A percentile compares a stretch with the other conserved stretches of the same genome.
phyloP scores from a whole-genome alignment of 2,329 filamentous ascomycete species.

The Claviceps africana region DNA sequence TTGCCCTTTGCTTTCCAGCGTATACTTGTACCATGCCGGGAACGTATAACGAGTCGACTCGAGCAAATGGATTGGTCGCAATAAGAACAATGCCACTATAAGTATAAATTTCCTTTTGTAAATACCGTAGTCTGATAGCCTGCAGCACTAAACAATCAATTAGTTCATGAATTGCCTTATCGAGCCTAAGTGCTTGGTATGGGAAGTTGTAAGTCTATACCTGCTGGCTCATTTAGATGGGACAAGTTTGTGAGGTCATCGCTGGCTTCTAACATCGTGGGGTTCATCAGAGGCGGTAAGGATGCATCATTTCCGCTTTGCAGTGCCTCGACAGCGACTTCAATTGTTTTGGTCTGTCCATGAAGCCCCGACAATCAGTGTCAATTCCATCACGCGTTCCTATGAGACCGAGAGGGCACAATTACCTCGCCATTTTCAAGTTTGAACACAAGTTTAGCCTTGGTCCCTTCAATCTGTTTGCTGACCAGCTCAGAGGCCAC shows the following conservation, averaged over 20 bases:
- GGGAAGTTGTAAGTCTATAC: constrained; percentile 31
- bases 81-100: constrained; percentile 98
- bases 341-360: constrained; percentile 59
- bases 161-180: not conserved
- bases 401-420: constrained; percentile 5
- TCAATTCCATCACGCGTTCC: not conserved
- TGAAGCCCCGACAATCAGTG: not conserved
- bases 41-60: constrained; percentile 95
- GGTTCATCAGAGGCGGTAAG: constrained; percentile 92
- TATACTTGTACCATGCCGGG: constrained; percentile 99
- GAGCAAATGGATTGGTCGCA: constrained; percentile 93
- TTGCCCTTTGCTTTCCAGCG: constrained; percentile 88
- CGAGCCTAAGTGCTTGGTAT: not conserved
- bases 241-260: constrained; percentile 96
- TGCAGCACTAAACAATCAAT: constrained; percentile 57
- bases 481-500: constrained; percentile 86
- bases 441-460: constrained; percentile 75
- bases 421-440: constrained; percentile 83
- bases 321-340: constrained; percentile 63
- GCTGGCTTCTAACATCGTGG: constrained; percentile 93
- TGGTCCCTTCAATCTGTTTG: constrained; percentile 72
- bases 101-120: constrained; percentile 98
- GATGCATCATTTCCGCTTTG: constrained; percentile 62
- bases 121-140: constrained; percentile 91
- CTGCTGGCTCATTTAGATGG: constrained; percentile 94